Evolutionary conservation across 2,329 filamentous ascomycete species (phyloP), one percentile per base, ranked within the genome.

Genomic region (Penicillium sp.): DNA sequence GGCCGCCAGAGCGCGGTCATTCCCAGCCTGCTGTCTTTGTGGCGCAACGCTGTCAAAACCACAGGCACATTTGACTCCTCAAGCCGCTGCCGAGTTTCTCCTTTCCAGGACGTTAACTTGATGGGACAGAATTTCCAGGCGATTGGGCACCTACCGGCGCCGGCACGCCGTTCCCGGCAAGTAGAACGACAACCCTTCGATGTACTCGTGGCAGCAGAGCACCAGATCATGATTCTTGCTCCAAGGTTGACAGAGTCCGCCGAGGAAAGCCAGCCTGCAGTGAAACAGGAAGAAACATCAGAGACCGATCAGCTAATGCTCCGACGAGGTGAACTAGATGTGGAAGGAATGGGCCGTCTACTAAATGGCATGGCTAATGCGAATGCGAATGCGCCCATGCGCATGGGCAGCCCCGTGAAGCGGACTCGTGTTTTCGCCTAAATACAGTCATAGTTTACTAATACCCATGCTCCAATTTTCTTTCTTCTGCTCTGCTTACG

Each of bases 301-400:
- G 69, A 71, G n/a, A 62, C 60, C 8, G 76, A 79, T 44, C 75
- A 78, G 57, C 57, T 70, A 29, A 72, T 73, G 61, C 69, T 79
- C 11, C 71, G 62, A 41, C 67, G 67, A 42, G 76, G 76, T 40
- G 74, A 77, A 49, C 68, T 79, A 14, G 76, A 78, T 53, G 69
- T 79, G 14, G 71, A 77, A 39, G 77, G 76, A 43, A 78, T 79
- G 76, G 76, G 76, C 52, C 70, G 76, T 18, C 63, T 79, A 4
- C 61, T 79, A 35, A 75, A 69, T 27, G 70, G 71, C 38, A 79
- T 79, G 75, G 66, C 69, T 2, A 64, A 58, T 30, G 64, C 61
- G 10, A 64, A 58, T 30, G 64, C 61, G 10, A 61, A 59, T 32
- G 67, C 63, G 39, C 61, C 70, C 34, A 58, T 70, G 36, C 63